These are phyloP conservation scores for Glycyrrhiza uralensis DNA, from an alignment of 306 rosid genomes.

Conservation along the genomic window DNA sequence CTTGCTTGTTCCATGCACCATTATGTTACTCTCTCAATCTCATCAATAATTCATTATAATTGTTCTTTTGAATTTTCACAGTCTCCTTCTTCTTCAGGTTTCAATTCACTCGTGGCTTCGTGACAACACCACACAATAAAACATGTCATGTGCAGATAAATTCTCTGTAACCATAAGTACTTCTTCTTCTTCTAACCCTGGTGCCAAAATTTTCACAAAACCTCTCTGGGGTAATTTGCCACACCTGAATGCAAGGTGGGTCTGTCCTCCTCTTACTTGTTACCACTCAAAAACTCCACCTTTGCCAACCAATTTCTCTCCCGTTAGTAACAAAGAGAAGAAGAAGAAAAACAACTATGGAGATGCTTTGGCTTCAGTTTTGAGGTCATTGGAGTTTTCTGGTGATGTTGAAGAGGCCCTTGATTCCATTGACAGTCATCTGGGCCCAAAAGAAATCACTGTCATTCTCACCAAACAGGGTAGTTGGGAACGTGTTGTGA, in stretches of 20 bases:
- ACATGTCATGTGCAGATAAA: constrained; percentile 30
- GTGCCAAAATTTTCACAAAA: constrained; percentile 6
- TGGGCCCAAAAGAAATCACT: constrained; percentile 66
- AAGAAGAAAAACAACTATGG: constrained; percentile 55
- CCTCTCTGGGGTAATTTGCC: neutral
- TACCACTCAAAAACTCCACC: constrained; percentile 40
- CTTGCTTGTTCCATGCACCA: neutral
- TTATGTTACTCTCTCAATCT: neutral
- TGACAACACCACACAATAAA: neutral
- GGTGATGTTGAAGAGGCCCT: constrained; percentile 49
- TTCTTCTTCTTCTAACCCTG: neutral
- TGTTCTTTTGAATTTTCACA: neutral
- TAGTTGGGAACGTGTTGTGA: constrained; percentile 56
- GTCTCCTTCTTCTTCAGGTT: neutral
- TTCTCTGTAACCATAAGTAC: neutral
- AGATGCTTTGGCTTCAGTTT: constrained; percentile 49
- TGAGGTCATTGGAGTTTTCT: constrained; percentile 41
- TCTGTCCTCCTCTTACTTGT: constrained; percentile 26
- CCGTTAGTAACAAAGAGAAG: constrained; percentile 33
- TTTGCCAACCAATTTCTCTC: constrained; percentile 23
- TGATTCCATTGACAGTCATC: constrained; percentile 31
- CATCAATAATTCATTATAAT: neutral
- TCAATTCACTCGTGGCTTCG: neutral
- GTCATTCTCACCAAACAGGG: constrained; percentile 62
- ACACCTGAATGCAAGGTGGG: neutral